Percentiles rank a stretch among this genome's conserved stretches.
These are phyloP conservation scores for Phytophthora sp. DNA, from an alignment of 352 stramenopile species.

Conservation along the genomic window DNA sequence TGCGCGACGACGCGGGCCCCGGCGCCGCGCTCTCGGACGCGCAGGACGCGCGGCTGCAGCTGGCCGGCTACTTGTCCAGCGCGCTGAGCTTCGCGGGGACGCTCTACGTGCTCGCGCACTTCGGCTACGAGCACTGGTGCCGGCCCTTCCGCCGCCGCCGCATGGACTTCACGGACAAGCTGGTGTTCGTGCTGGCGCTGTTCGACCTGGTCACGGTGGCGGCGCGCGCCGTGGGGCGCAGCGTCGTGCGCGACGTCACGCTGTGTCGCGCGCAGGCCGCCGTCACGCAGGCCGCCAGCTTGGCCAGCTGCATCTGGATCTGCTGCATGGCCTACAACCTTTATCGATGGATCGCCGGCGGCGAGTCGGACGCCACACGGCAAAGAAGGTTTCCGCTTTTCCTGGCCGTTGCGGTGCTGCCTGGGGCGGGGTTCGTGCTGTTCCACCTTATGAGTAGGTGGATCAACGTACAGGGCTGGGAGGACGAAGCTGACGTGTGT, in stretches of 20 bases:
- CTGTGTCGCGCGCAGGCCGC: slow-evolving; percentile 65
- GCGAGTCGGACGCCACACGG: slow-evolving; percentile 72
- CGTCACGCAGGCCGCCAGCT: slow-evolving; percentile 56
- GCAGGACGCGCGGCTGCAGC: slow-evolving; percentile 43
- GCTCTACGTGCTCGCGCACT: slow-evolving; percentile 71
- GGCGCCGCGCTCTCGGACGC: slow-evolving; percentile 20
- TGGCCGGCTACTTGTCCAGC: slow-evolving; percentile 50
- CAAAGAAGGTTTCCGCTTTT: slow-evolving; percentile 64
- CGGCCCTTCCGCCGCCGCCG: slow-evolving; percentile 18
- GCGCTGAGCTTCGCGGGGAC: slow-evolving; percentile 66
- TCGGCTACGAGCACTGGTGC: slow-evolving; percentile 38
- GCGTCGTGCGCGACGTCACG: slow-evolving; percentile 41
- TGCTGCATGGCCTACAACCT: slow-evolving; percentile 85
- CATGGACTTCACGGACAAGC: slow-evolving; percentile 73
- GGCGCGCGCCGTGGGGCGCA: slow-evolving; percentile 60
- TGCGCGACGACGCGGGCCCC: slow-evolving; percentile 23
- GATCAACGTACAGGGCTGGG: neutral
- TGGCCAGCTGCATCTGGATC: slow-evolving; percentile 75
- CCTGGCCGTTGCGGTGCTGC: slow-evolving; percentile 57
- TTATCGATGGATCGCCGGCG: slow-evolving; percentile 79
- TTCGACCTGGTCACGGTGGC: slow-evolving; percentile 69
- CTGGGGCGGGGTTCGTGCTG: slow-evolving; percentile 49
- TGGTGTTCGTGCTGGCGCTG: slow-evolving; percentile 73
- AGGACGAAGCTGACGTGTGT: neutral
- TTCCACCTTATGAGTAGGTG: slow-evolving; percentile 64